These are phyloP conservation scores for Coelastrella sp. DNA, from an alignment of 139 green algal genomes.

Conservation along the genomic window DNA sequence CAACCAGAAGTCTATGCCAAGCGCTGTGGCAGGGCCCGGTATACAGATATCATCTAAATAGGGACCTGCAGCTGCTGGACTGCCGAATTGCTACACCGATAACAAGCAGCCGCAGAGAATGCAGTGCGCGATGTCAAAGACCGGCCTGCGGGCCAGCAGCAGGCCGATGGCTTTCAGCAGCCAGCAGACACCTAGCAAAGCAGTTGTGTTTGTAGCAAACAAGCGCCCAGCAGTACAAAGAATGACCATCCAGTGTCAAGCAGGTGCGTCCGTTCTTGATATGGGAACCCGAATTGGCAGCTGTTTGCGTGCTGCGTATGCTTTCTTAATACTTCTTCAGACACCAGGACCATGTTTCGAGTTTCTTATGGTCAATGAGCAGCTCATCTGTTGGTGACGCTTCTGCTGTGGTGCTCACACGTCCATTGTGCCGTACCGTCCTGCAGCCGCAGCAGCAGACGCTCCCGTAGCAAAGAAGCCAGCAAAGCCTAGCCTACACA, in stretches of 20 bases:
- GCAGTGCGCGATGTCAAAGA: conserved; percentile 30
- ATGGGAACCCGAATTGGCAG: no score
- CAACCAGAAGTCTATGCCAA: no score
- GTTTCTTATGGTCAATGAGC: no score
- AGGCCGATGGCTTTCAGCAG: conserved; percentile 28
- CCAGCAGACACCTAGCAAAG: not conserved
- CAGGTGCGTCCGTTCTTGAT: conserved; percentile 33
- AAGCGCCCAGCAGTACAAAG: conserved; percentile 34
- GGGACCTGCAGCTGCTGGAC: no score
- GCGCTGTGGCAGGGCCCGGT: no score
- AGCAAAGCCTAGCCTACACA: conserved; percentile 58
- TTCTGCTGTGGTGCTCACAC: conserved; percentile 4
- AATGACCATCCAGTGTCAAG: conserved; percentile 33
- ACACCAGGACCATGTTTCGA: no score
- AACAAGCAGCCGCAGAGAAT: conserved; percentile 28
- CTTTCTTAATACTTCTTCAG: no score
- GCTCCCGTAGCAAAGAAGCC: conserved; percentile 1
- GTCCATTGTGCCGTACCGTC: not conserved
- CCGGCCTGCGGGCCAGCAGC: conserved; percentile 40
- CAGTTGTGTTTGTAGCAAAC: not conserved
- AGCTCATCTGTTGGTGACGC: not conserved
- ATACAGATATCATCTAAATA: no score
- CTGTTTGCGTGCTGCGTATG: no score
- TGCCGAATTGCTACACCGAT: no score
- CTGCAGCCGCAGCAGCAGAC: conserved; percentile 55